Evolutionary conservation across 345 rosid genomes (phyloP).

Genomic region (Microcos paniculata): DNA sequence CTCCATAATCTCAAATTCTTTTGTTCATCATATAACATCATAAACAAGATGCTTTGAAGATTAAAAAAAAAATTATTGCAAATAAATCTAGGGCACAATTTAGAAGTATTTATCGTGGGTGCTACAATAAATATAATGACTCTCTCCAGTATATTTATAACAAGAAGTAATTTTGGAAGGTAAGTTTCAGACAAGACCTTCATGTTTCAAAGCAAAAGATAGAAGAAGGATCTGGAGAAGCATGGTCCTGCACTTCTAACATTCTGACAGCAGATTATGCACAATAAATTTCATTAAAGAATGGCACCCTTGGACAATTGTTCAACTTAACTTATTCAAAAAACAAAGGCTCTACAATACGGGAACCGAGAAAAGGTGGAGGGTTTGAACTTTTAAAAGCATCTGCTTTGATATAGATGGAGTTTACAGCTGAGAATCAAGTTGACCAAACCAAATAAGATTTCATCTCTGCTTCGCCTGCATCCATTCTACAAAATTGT

Average conservation of each 20-base stretch:
- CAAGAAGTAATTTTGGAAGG: background rate
- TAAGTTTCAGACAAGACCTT: background rate
- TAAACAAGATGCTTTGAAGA: no score
- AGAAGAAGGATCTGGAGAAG: conserved; percentile 9
- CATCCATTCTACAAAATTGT: conserved; percentile 99
- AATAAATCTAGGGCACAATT: no score
- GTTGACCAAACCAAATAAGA: conserved; percentile 21
- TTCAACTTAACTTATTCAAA: background rate
- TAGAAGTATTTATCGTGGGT: no score
- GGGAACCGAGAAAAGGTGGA: background rate
- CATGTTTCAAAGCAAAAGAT: background rate
- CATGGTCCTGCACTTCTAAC: conserved; percentile 22
- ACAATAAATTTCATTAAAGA: background rate
- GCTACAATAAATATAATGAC: conserved; percentile 4
- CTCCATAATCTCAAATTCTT: no score
- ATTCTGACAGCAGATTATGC: conserved; percentile 35
- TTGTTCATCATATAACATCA: no score
- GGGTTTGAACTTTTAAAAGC: conserved; percentile 7
- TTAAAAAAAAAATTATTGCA: no score
- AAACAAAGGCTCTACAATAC: background rate
- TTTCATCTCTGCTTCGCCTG: conserved; percentile 61
- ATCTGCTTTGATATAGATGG: conserved; percentile 36
- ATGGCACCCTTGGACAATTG: background rate
- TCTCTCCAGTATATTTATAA: background rate
- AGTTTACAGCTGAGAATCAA: conserved; percentile 49